Evolutionary conservation across 257 asterid genomes (phyloP).

Genomic region (Solanum pennellii): DNA sequence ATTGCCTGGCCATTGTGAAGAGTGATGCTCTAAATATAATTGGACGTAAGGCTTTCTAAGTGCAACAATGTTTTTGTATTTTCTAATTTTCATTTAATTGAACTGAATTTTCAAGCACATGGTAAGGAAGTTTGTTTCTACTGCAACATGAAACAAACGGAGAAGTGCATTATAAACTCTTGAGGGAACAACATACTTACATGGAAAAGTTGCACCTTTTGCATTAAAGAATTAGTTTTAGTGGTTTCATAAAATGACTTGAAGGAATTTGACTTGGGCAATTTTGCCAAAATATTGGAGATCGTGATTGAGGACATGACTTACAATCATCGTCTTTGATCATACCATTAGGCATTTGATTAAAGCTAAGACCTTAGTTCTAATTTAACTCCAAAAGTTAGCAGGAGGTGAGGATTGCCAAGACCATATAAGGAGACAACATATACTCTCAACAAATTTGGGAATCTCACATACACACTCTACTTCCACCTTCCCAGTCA

Average conservation of each 20-base stretch:
- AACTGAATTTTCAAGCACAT: not conserved
- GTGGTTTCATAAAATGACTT: not conserved
- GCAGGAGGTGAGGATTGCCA: not conserved
- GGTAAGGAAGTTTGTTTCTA: not conserved
- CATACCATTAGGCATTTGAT: not conserved
- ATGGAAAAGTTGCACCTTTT: not conserved
- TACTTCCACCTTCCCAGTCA: not conserved
- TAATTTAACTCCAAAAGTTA: not conserved
- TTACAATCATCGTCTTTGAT: not conserved
- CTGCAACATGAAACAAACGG: not conserved
- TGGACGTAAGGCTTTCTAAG: conserved; percentile 52
- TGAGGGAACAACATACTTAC: not conserved
- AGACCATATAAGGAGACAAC: not conserved
- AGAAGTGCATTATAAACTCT: not conserved
- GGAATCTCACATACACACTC: not conserved
- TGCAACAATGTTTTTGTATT: not conserved
- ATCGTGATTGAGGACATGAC: not conserved
- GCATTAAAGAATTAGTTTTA: not conserved
- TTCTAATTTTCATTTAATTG: not conserved
- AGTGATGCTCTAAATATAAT: conserved; percentile 63
- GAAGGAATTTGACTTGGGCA: not conserved
- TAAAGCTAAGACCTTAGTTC: not conserved
- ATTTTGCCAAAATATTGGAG: not conserved
- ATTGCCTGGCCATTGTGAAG: conserved; percentile 77
- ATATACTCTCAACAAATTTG: not conserved